Evolutionary conservation across 352 stramenopile species (phyloP), one percentile per base, ranked within the genome.

Genomic region (Achlya hypogyna): DNA sequence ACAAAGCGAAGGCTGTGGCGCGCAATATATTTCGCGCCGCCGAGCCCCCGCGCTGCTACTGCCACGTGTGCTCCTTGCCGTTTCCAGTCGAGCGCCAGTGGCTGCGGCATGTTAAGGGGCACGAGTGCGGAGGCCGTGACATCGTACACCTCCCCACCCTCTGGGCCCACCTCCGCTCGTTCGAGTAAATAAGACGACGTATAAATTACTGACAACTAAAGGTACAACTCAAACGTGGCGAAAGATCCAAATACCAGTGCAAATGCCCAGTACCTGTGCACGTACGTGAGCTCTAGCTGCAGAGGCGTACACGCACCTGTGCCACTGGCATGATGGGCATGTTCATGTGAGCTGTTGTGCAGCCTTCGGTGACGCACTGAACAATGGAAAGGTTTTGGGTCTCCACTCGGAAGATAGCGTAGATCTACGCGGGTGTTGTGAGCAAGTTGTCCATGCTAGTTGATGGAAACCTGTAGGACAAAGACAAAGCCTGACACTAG

Each of bases 1-100:
- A 25, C 60, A 25, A 67, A 5, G 60, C 60, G 25, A 67, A 45
- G 25, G 22, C 20, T 4, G 42, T n/a, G 18, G 60, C 60, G 22
- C 45, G 60, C 4, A 16, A 10, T 6, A 27, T 23, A 2, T 67
- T 59, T 59, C 60, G 60, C 10, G 18, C 29, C 10, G 10, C 22
- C 29, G 2, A 51, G 5, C 60, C 60, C 12, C 60, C 60, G 8
- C n/a, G 22, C 22, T 9, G 38, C 51, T 10, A 43, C 29, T 67
- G 60, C 42, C 38, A 58, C 35, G 42, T 53, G 28, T 67, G 60
- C 32, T 53, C 22, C 0, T 10, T 42, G 4, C 20, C 29, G n/a
- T 67, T 59, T 67, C 34, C 35, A n/a, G 9, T 49, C 8, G 60
- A 67, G 22, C 23, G 25, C 5, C 16, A 58, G 18, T 67, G 60